Percentiles rank a stretch among this genome's conserved stretches.
phyloP scores from a whole-genome alignment of 345 rosid species.

The Salix caprea region DNA sequence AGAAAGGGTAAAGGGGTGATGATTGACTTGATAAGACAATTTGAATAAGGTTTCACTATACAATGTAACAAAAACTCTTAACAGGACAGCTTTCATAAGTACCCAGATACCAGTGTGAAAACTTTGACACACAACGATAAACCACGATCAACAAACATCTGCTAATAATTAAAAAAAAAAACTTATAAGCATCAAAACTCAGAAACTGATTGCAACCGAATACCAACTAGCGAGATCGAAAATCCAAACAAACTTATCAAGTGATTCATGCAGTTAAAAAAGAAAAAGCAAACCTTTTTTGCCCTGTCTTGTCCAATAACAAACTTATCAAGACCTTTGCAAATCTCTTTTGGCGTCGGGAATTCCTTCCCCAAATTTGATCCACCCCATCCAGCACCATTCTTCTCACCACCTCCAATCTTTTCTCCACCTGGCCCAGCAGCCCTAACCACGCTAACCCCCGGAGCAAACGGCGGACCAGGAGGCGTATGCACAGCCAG shows the following conservation, averaged over 20 bases:
- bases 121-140: background rate
- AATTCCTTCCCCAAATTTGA: conserved; percentile 79
- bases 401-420: conserved; percentile 13
- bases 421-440: conserved; percentile 33
- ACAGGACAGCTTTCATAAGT: too few relatives aligned
- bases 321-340: conserved; percentile 79
- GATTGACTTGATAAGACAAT: background rate
- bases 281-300: conserved; percentile 53
- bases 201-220: background rate
- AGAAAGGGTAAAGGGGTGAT: too few relatives aligned
- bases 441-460: conserved; percentile 50
- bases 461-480: conserved; percentile 69
- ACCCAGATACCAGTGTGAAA: background rate
- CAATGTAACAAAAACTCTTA: background rate
- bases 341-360: conserved; percentile 88
- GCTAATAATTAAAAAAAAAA: background rate
- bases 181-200: background rate
- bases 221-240: background rate
- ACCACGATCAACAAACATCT: background rate
- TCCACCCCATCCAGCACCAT: conserved; percentile 66
- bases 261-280: too few relatives aligned
- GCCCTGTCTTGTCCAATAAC: conserved; percentile 82
- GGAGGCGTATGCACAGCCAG: conserved; percentile 62
- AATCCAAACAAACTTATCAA: too few relatives aligned
- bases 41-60: background rate